A percentile compares a stretch with the other conserved stretches of the same genome.
Conservation (phyloP, 2,329 filamentous ascomycete genomes). For the Passalora sequoiae region DNA sequence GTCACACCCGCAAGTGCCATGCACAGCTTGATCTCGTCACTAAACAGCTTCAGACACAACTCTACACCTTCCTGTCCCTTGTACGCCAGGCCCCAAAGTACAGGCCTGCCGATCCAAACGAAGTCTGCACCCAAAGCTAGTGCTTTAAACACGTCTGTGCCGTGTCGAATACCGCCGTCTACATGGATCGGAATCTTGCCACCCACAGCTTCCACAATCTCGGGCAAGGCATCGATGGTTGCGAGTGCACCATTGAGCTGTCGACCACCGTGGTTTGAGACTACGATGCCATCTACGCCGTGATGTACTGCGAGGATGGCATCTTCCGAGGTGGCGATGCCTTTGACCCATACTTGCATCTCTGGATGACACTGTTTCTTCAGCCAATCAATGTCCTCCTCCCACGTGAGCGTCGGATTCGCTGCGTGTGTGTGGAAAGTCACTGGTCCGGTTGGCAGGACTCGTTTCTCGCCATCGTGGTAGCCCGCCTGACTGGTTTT, state of each 20-base stretch:
- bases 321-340: constrained; percentile 40
- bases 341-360: constrained; percentile 48
- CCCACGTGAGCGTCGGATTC: constrained; percentile 44
- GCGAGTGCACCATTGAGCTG: constrained; percentile 54
- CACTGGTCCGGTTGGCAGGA: constrained; percentile 33
- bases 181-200: constrained; percentile 56
- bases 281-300: constrained; percentile 42
- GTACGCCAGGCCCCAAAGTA: constrained; percentile 47
- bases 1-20: constrained; percentile 39
- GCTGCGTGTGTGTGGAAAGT: constrained; percentile 39
- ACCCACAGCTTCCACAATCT: constrained; percentile 36
- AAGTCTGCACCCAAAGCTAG: constrained; percentile 49
- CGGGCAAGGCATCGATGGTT: constrained; percentile 47
- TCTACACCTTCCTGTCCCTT: constrained; percentile 37
- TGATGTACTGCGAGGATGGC: constrained; percentile 43
- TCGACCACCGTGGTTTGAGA: constrained; percentile 52
- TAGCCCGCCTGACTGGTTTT: constrained; percentile 24
- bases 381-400: constrained; percentile 48
- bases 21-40: constrained; percentile 36
- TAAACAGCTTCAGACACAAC: constrained; percentile 41
- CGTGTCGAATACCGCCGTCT: constrained; percentile 54
- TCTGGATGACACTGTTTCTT: constrained; percentile 41
- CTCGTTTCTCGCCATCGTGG: constrained; percentile 28
- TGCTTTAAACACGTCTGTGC: constrained; percentile 56
- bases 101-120: constrained; percentile 46